Conservation (phyloP, 2,329 filamentous ascomycete genomes). For the Cercospora brassicicola region DNA sequence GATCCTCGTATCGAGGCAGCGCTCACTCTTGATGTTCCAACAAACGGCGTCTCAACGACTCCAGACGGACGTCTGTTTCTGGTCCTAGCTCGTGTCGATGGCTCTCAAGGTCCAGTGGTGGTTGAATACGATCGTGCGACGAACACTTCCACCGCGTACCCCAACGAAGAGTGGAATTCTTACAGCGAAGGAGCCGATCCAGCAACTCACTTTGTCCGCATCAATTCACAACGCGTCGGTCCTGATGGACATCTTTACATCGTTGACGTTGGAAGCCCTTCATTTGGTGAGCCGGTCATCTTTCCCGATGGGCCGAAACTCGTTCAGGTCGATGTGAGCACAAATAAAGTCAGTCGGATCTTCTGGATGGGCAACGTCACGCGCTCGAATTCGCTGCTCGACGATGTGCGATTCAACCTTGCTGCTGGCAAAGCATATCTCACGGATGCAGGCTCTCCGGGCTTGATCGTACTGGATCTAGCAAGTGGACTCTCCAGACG, state of each 20-base stretch:
- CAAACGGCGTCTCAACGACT: constrained; percentile 13
- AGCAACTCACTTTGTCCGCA: constrained; percentile 29
- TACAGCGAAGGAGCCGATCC: constrained; percentile 33
- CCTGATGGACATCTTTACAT: constrained; percentile 40
- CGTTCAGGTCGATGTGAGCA: constrained; percentile 38
- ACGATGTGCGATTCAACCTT: constrained; percentile 43
- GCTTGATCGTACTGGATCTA: constrained; percentile 23
- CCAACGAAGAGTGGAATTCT: constrained; percentile 36
- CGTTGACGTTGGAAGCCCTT: constrained; percentile 37
- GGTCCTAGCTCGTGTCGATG: constrained; percentile 10
- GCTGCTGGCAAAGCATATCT: constrained; percentile 34
- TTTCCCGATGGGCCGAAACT: constrained; percentile 37
- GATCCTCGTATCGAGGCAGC: constrained; percentile 8
- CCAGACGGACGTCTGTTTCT: constrained; percentile 13
- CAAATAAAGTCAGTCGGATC: constrained; percentile 38
- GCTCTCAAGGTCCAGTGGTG: constrained; percentile 1
- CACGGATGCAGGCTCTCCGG: constrained; percentile 29
- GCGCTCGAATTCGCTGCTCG: constrained; percentile 25
- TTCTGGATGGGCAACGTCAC: constrained; percentile 41
- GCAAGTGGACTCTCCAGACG: constrained; percentile 27
- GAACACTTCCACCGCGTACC: constrained; percentile 33
- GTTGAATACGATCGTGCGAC: constrained; percentile 8
- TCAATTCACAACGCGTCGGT: constrained; percentile 35
- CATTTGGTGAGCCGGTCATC: constrained; percentile 35
- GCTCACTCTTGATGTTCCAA: constrained; percentile 12